Evolutionary conservation across 2,329 filamentous ascomycete genomes (phyloP).

Genomic region (Aspergillus phoenicis): DNA sequence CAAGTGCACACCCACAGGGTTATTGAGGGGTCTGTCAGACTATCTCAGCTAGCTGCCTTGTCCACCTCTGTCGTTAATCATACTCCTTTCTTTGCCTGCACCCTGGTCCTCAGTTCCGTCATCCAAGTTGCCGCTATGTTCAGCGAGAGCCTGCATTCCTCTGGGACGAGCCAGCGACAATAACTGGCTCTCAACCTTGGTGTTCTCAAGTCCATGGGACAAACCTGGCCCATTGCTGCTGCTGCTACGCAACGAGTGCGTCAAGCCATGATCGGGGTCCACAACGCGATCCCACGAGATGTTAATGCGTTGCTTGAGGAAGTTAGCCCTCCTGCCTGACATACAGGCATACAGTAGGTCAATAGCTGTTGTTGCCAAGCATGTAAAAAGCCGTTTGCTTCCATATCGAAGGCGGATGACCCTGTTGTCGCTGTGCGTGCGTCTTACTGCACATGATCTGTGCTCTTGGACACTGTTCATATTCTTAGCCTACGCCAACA

Average conservation of each 20-base stretch:
- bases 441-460: too few species aligned
- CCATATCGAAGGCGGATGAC: too few species aligned
- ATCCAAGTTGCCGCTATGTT: slow-evolving; percentile 10
- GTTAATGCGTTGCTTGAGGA: not conserved
- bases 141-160: not conserved
- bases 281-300: not conserved
- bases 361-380: too few species aligned
- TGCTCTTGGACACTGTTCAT: too few species aligned
- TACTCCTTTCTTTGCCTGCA: slow-evolving; percentile 14
- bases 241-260: not conserved
- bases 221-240: slow-evolving; percentile 11
- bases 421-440: too few species aligned
- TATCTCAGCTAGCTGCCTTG: slow-evolving; percentile 8
- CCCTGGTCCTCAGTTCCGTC: slow-evolving; percentile 11
- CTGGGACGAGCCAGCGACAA: not conserved
- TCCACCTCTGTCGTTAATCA: slow-evolving; percentile 1
- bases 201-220: slow-evolving; percentile 10
- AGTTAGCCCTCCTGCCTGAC: not conserved
- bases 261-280: not conserved
- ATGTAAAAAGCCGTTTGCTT: too few species aligned
- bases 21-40: not conserved
- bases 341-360: too few species aligned
- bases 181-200: slow-evolving; percentile 10
- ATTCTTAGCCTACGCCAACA: too few species aligned
- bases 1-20: slow-evolving; percentile 8